Conservation (phyloP, 805 yeast species). For the Saccharomycopsis selenospora region DNA sequence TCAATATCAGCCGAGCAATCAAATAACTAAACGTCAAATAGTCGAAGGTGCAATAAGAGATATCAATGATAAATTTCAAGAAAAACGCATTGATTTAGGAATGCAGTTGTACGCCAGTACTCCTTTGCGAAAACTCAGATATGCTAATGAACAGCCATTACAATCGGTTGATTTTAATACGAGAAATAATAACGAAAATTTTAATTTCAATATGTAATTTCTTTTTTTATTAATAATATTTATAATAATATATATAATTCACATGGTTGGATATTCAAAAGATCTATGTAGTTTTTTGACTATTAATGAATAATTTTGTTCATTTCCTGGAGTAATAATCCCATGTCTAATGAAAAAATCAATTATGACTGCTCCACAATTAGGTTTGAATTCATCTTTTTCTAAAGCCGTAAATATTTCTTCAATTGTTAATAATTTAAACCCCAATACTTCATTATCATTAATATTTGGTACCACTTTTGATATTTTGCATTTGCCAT, state of each 20-base stretch:
- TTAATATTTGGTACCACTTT: constrained; percentile 45
- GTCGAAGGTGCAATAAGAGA: not conserved
- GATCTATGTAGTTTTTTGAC: constrained; percentile 54
- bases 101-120: constrained; percentile 1
- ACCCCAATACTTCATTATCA: constrained; percentile 73
- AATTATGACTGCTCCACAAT: constrained; percentile 70
- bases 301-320: constrained; percentile 59
- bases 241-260: no score
- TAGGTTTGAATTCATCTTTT: constrained; percentile 74
- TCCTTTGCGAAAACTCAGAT: not conserved
- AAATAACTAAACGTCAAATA: no score
- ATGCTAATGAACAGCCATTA: not conserved
- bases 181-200: no score
- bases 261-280: constrained; percentile 57
- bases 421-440: constrained; percentile 52
- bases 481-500: constrained; percentile 22
- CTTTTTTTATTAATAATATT: no score
- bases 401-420: constrained; percentile 47
- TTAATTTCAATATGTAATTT: no score
- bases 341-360: constrained; percentile 91
- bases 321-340: constrained; percentile 53
- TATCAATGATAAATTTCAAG: not conserved
- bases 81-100: constrained; percentile 1
- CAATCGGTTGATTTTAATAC: no score
- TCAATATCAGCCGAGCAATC: no score